Evolutionary conservation across 345 rosid genomes (phyloP), one percentile per base, ranked within the genome.

Genomic region (Aurinia saxatilis): DNA sequence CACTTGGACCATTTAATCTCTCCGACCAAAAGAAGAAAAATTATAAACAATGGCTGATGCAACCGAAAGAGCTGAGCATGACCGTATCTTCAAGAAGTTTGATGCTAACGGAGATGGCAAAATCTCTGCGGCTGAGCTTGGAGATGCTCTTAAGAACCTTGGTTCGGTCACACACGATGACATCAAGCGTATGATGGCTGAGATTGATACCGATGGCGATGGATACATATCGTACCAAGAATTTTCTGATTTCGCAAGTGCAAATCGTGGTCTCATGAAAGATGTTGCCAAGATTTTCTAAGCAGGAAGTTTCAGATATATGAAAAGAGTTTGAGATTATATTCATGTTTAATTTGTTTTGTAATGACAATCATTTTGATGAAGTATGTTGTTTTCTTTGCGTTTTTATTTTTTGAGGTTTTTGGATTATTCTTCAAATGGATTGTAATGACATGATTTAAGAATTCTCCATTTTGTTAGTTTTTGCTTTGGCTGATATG

Each of bases 141-240:
- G 90, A 4, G 91, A 86, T 3, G 76, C 91, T 35, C 67, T 87
- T 55, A 84, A 87, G 79, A 61, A 78, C 6, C 90, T 89, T 0
- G 88, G 90, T 0, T 77, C 89, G 0, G 85, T 83, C 67, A 79
- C 90, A 0, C 39, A 31, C 0, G 98, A 83, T 0, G 98, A 92
- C 62, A 35, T 87, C 14, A 76, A 78, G 23, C 75, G 84, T 14
- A 92, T 89, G 98, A 92, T 92, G 98, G 78, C 73, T 0, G 96
- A 89, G 80, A 89, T 92, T 18, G 98, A 92, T 52, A 87, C 93
- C 0, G 87, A 92, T 18, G 96, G 96, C 3, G 95, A 92, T 50
- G 98, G 98, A 6, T 79, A 21, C 80, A 92, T 92, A 29, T 89
- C 98, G 0, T 81, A 67, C 42, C 17, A 82, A 27, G 98, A 89